These are phyloP conservation scores for Neotropicomus parvogracilis DNA, from an alignment of 1,284 basidiomycete species.

Conservation along the genomic window DNA sequence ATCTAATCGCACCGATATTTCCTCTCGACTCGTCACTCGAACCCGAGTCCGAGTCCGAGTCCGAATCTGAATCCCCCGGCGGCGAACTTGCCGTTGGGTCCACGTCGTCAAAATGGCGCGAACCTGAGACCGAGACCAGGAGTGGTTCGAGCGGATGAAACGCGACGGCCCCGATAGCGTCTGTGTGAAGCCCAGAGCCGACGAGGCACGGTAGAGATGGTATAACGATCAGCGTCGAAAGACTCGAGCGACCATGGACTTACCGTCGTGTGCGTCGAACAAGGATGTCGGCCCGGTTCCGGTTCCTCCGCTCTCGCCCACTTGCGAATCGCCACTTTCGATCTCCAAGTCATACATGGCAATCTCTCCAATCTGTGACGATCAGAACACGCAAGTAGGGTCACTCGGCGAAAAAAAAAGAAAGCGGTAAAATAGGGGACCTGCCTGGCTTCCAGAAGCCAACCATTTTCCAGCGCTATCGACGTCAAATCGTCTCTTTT, in stretches of 20 bases:
- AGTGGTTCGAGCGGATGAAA: conserved; percentile 57
- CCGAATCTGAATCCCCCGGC: conserved; percentile 12
- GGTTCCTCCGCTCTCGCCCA: conserved; percentile 2
- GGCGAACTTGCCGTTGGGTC: background rate
- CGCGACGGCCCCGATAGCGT: conserved; percentile 57
- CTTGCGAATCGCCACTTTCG: conserved; percentile 4
- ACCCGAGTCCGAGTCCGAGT: conserved; percentile 6
- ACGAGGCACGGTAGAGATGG: background rate
- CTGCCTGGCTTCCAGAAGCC: conserved; percentile 69
- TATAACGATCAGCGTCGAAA: background rate
- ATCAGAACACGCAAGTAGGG: background rate
- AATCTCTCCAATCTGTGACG: conserved; percentile 39
- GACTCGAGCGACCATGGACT: background rate
- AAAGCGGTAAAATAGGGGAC: conserved; percentile 4
- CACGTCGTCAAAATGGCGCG: conserved; percentile 52
- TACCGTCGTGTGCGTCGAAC: conserved; percentile 25
- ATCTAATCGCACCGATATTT: background rate
- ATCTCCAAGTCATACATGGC: conserved; percentile 43
- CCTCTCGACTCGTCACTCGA: conserved; percentile 8
- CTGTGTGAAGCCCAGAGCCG: conserved; percentile 31
- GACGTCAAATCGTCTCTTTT: conserved; percentile 74
- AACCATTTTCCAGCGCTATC: conserved; percentile 71
- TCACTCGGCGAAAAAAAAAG: background rate
- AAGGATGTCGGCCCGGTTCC: conserved; percentile 8
- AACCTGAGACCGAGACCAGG: conserved; percentile 60